These are phyloP conservation scores for Astrothelium macrocarpum DNA, from an alignment of 495 filamentous ascomycete genomes.

Conservation along the genomic window DNA sequence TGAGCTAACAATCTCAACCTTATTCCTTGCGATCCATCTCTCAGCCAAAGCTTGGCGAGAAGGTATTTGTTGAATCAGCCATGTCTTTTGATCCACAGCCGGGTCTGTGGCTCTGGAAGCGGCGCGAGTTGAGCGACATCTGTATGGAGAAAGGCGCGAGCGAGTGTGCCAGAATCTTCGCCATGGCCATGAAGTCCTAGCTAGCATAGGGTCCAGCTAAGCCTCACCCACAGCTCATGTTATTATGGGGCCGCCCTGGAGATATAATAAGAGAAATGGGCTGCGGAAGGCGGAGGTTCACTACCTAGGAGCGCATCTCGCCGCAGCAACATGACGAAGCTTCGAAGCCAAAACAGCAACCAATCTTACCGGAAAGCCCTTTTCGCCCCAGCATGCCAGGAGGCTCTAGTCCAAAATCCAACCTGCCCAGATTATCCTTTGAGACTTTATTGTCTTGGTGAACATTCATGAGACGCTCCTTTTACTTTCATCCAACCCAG, in stretches of 20 bases:
- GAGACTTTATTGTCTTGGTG: not conserved
- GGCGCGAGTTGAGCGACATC: not conserved
- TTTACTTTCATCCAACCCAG: too few species aligned
- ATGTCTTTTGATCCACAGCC: not conserved
- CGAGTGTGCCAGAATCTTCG: not conserved
- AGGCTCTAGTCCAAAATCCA: too few species aligned
- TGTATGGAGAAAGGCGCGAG: not conserved
- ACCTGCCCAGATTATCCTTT: too few species aligned
- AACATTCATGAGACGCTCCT: not conserved
- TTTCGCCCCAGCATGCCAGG: too few species aligned
- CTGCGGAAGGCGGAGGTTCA: not conserved
- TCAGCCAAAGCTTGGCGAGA: not conserved
- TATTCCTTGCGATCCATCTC: not conserved
- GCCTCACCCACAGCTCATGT: not conserved
- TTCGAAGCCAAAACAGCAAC: not conserved
- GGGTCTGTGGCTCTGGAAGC: not conserved
- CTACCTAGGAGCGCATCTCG: not conserved
- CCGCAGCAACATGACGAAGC: not conserved
- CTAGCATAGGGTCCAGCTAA: conserved; percentile 1
- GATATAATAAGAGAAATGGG: not conserved
- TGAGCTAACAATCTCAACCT: conserved; percentile 17
- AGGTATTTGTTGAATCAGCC: not conserved
- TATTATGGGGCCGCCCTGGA: not conserved
- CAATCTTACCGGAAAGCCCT: too few species aligned
- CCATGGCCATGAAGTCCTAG: not conserved